phyloP scores from a whole-genome alignment of 371 early-diverging fungal species.

The Rhizopus stolonifer region DNA sequence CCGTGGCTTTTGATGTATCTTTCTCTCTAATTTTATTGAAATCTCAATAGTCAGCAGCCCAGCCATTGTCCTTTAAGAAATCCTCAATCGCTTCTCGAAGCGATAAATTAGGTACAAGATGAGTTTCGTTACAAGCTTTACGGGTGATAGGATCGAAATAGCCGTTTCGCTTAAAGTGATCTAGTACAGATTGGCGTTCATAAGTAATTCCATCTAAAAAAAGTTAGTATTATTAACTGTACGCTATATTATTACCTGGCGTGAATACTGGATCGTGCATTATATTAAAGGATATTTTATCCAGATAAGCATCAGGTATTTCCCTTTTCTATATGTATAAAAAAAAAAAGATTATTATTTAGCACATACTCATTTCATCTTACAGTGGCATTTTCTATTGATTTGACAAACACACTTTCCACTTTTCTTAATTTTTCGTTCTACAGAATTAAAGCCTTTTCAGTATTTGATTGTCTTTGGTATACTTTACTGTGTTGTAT shows the following conservation, averaged over 20 bases:
- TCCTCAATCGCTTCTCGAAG: conserved; percentile 70
- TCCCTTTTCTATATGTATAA: conserved; percentile 31
- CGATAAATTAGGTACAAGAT: conserved; percentile 71
- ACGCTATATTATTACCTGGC: conserved; percentile 27
- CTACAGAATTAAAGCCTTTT: too few relatives aligned
- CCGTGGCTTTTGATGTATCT: too few relatives aligned
- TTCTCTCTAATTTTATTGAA: too few relatives aligned
- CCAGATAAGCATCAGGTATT: conserved; percentile 51
- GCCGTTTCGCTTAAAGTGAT: conserved; percentile 71
- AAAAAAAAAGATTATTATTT: too few relatives aligned
- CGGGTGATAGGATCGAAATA: conserved; percentile 76
- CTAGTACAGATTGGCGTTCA: conserved; percentile 69
- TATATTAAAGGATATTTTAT: conserved; percentile 52
- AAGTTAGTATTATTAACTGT: too few relatives aligned
- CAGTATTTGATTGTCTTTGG: too few relatives aligned
- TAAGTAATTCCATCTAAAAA: conserved; percentile 59
- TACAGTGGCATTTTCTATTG: conserved; percentile 48
- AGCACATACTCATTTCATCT: neutral
- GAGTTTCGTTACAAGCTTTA: conserved; percentile 60
- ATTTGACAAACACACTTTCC: conserved; percentile 47
- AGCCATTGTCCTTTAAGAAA: conserved; percentile 60
- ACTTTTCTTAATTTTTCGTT: conserved; percentile 39
- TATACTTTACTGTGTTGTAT: conserved; percentile 42
- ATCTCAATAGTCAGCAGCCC: conserved; percentile 51
- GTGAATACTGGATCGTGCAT: conserved; percentile 56